Evolutionary conservation across 225 moss, liverwort and hornwort genomes (phyloP).

Genomic region (Polytrichum formosum): DNA sequence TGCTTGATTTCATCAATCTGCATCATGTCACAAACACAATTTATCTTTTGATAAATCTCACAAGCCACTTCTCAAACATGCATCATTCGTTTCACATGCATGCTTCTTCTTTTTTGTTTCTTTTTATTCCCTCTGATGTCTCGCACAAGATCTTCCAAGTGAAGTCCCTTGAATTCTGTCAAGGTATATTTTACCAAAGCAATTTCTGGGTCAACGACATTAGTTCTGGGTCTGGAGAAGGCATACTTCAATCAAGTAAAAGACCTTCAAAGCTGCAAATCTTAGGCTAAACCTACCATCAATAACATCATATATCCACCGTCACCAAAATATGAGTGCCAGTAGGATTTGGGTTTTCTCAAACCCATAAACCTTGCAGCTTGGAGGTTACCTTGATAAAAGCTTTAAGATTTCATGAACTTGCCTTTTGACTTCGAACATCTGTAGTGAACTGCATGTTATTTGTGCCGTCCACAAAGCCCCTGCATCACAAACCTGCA

Average conservation of each 20-base stretch:
- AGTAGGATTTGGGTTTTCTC: not conserved
- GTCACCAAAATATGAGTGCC: not conserved
- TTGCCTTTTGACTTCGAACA: conserved; percentile 79
- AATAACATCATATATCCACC: not conserved
- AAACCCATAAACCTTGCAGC: not conserved
- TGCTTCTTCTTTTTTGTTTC: no score
- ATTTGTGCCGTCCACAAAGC: conserved; percentile 85
- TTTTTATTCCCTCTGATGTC: no score
- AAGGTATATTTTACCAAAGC: no score
- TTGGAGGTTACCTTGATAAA: not conserved
- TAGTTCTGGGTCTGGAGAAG: not conserved
- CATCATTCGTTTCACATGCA: not conserved
- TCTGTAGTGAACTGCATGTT: conserved; percentile 89
- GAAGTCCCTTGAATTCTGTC: no score
- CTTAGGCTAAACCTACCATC: not conserved
- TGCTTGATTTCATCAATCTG: conserved; percentile 90
- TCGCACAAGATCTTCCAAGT: no score
- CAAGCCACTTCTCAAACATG: not conserved
- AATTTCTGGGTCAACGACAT: no score
- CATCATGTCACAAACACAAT: conserved; percentile 1
- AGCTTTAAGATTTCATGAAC: conserved; percentile 1
- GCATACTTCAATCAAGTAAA: not conserved
- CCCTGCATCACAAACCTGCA: conserved; percentile 36
- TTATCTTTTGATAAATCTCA: no score
- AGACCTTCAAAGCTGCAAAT: not conserved